Evolutionary conservation across 306 rosid genomes (phyloP).

Genomic region (Cicer bijugum): DNA sequence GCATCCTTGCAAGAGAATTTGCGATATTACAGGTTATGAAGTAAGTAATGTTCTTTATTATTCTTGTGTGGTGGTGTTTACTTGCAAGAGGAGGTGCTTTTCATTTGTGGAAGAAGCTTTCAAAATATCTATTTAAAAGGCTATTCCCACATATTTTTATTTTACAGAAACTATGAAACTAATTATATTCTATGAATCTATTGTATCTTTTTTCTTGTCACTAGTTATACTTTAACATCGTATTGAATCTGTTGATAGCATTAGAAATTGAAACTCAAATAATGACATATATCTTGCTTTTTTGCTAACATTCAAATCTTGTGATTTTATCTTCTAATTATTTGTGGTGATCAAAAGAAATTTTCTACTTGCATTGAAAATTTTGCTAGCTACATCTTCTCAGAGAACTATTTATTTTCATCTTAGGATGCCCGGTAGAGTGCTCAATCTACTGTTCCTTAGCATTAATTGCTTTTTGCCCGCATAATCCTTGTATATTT

Average conservation of each 20-base stretch:
- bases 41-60: constrained; percentile 49
- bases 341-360: neutral
- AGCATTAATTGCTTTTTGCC: neutral
- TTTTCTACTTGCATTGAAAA: neutral
- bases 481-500: neutral
- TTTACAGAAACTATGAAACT: neutral
- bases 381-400: constrained; percentile 1
- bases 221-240: neutral
- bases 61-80: constrained; percentile 7
- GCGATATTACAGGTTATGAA: constrained; percentile 90
- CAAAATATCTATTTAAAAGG: constrained; percentile 5
- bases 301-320: neutral
- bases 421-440: constrained; percentile 22
- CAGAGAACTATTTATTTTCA: neutral
- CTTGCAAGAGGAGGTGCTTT: neutral
- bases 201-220: neutral
- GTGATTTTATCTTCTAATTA: neutral
- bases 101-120: constrained; percentile 9
- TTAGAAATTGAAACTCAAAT: constrained; percentile 14
- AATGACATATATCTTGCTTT: constrained; percentile 1
- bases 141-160: neutral
- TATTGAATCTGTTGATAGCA: constrained; percentile 11
- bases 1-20: constrained; percentile 92
- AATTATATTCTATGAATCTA: neutral
- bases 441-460: constrained; percentile 5